Evolutionary conservation across 129 eudicot species (phyloP), one percentile per base, ranked within the genome.

Genomic region (Flaveria sonorensis): DNA sequence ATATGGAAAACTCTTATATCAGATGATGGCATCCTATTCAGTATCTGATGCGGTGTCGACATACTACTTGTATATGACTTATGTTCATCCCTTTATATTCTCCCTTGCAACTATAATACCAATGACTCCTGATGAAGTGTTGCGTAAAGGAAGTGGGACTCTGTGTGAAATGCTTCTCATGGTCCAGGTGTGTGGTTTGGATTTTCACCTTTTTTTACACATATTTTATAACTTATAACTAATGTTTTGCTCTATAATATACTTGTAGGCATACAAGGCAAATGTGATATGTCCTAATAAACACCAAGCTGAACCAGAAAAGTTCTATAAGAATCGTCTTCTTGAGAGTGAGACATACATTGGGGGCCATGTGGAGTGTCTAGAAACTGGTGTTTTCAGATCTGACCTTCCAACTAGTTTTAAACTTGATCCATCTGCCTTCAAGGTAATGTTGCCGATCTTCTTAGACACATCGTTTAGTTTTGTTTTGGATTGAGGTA

Each of bases 11-110:
- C 66, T 70, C 63, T 60, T 18, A 42, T 60, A 83, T 70, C 92
- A 95, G 99, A 95, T 89, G 99, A 95, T 95, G 99, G 99, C 99
- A 23, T 95, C 99, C 20, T 95, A 95, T 81, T 95, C 99, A 53
- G 99, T 95, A 82, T 95, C 99, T 45, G 99, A 95, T 79, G 99
- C 99, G 57, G 99, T 95, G 73, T 80, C 99, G 60, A 95, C 99
- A 15, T 95, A 95, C 79, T 95, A 91, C 85, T 83, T 95, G 86
- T 95, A 95, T 75, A 95, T 95, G 99, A 95, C 97, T 61, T 95
- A 95, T 72, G 96, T 95, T 59, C 99, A 95, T 81, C 99, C 99
- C 50, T 95, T 95, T 78, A 95, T 95, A 43, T 95, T 95, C 88
- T 95, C 99, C 72, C 95, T 95, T 40, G 99, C 96, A 71, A 95